A percentile compares a stretch with the other conserved stretches of the same genome.
phyloP scores from a whole-genome alignment of 1,284 basidiomycete genomes.

The Sporisorium scitamineum region DNA sequence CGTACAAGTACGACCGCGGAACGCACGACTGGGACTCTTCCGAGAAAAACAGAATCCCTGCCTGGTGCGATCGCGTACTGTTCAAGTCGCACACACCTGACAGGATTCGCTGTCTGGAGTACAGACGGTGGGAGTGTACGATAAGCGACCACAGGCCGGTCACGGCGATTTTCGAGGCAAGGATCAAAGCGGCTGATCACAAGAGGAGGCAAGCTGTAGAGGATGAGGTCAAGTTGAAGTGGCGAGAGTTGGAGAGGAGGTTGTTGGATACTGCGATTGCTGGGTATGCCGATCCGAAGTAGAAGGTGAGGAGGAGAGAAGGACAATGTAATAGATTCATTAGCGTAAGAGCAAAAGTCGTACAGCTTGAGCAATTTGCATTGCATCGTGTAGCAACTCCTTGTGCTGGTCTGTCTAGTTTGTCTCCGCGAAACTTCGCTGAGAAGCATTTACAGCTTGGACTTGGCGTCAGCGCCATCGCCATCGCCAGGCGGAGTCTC shows the following conservation, averaged over 20 bases:
- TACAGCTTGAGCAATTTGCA: background rate
- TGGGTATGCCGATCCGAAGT: conserved; percentile 35
- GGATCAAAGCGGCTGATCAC: conserved; percentile 41
- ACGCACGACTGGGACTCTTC: conserved; percentile 85
- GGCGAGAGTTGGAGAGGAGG: conserved; percentile 19
- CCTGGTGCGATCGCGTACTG: conserved; percentile 95
- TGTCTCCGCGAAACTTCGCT: no score
- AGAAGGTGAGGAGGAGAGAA: background rate
- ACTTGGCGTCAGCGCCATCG: conserved; percentile 2
- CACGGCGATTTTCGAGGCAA: conserved; percentile 49
- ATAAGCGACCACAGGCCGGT: conserved; percentile 69
- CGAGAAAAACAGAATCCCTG: conserved; percentile 87
- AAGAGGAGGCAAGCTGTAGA: conserved; percentile 12
- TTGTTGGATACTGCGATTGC: conserved; percentile 12
- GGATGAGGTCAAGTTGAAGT: conserved; percentile 24
- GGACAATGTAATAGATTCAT: conserved; percentile 1
- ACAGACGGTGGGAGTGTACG: conserved; percentile 66
- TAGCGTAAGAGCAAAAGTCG: background rate
- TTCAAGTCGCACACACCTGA: conserved; percentile 77
- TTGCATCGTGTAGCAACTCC: background rate
- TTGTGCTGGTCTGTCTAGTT: background rate
- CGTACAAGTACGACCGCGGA: conserved; percentile 90
- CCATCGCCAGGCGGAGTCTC: background rate
- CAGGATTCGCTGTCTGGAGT: conserved; percentile 71
- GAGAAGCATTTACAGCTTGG: conserved; percentile 19